Percentiles rank a stretch among this genome's conserved stretches.
Conservation (phyloP, 805 yeast species). For the Ogataea pilisensis region DNA sequence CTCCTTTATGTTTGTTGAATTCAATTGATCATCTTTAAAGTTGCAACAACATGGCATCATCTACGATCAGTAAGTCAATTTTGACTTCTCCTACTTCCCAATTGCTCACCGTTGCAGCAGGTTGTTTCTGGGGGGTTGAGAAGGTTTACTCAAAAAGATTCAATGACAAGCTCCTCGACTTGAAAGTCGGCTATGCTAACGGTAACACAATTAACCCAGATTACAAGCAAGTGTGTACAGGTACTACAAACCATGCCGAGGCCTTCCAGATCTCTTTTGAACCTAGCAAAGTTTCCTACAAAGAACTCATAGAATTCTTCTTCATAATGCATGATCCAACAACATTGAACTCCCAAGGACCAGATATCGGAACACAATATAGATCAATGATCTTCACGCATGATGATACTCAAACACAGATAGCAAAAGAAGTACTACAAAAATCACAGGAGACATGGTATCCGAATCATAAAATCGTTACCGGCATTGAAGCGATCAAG, state of each 20-base stretch:
- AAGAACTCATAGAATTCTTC: slow-evolving; percentile 73
- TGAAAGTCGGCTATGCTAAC: slow-evolving; percentile 88
- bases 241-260: slow-evolving; percentile 78
- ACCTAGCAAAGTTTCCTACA: slow-evolving; percentile 56
- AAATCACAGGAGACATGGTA: slow-evolving; percentile 72
- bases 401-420: slow-evolving; percentile 42
- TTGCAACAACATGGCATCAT: too few relatives aligned
- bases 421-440: slow-evolving; percentile 39
- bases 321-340: slow-evolving; percentile 96
- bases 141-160: slow-evolving; percentile 73
- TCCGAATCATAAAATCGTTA: slow-evolving; percentile 62
- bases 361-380: slow-evolving; percentile 86
- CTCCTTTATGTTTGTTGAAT: too few relatives aligned
- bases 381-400: slow-evolving; percentile 77
- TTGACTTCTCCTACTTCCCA: slow-evolving; percentile 38
- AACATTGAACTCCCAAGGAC: slow-evolving; percentile 76
- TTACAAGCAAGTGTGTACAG: slow-evolving; percentile 72
- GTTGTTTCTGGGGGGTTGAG: slow-evolving; percentile 90
- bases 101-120: slow-evolving; percentile 54
- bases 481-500: slow-evolving; percentile 62
- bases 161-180: slow-evolving; percentile 61
- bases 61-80: slow-evolving; percentile 21
- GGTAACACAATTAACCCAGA: slow-evolving; percentile 54
- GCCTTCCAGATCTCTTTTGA: slow-evolving; percentile 79
- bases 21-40: too few relatives aligned